Evolutionary conservation across 129 eudicot genomes (phyloP), one percentile per base, ranked within the genome.

Genomic region (Mikania micrantha): DNA sequence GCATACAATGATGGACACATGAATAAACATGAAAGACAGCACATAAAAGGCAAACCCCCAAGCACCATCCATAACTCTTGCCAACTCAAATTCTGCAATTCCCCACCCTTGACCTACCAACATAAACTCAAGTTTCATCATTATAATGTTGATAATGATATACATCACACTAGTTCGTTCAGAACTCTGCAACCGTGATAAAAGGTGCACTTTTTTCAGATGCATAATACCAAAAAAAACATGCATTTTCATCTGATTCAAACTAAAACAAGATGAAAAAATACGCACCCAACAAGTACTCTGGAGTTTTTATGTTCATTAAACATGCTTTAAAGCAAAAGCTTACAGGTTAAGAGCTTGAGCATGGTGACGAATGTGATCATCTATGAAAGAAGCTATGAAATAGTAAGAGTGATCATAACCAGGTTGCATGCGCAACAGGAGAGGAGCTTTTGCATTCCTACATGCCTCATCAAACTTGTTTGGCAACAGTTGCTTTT

Each of bases 321-420:
- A 62, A 49, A 35, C 39, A 42, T 63, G 74, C 69, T 69, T 45
- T 25, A 45, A 27, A 28, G 70, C 72, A 56, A 32, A 32, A 22
- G 73, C 78, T 87, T 76, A 83, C 66, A 76, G 81, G 11, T 80
- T 89, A 70, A 94, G 78, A 52, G 99, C 97, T 77, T 94, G 99
- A 74, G 97, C 95, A 66, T 94, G 99, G 74, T 94, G 99, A 66
- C 84, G 87, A 68, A 94, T 87, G 79, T 94, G 99, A 47, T 94
- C 99, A 11, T 94, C 99, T n/a, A 94, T 90, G 81, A 94, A 94
- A 57, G 97, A 77, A 29, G 99, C 79, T 15, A 94, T 78, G 85
- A 94, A 94, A 53, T 60, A 86, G 72, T 82, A 94, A 9, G 99
- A 89, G 93, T 94, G 99, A 47, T 94, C 99, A 35, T 94, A 94